Conservation (phyloP, 768 basidiomycete species). For the Fistulinella prunicolor region DNA sequence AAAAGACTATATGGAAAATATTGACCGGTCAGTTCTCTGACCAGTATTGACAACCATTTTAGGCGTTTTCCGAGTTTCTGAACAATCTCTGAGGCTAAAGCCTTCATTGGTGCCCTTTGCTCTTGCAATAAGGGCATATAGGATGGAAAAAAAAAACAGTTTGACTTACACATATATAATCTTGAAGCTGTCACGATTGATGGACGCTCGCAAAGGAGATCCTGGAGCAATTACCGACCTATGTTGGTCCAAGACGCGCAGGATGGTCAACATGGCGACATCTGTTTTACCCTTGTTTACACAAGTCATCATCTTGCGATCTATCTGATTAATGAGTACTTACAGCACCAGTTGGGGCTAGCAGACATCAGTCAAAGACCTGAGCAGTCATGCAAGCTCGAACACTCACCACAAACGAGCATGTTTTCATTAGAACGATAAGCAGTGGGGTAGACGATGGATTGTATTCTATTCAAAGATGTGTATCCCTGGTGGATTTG, state of each 20-base stretch:
- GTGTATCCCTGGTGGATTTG: constrained; percentile 64
- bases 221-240: constrained; percentile 31
- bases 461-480: constrained; percentile 90
- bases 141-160: not conserved
- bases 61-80: constrained; percentile 89
- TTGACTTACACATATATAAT: constrained; percentile 87
- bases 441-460: constrained; percentile 89
- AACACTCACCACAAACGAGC: constrained; percentile 51
- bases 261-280: constrained; percentile 90
- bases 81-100: constrained; percentile 91
- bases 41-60: constrained; percentile 81
- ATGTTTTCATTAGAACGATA: constrained; percentile 97
- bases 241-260: constrained; percentile 84
- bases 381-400: not conserved
- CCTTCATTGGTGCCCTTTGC: constrained; percentile 94
- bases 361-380: not conserved
- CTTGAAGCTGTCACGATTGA: constrained; percentile 78
- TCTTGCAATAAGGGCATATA: not conserved
- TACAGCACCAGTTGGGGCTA: constrained; percentile 97
- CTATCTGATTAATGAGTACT: constrained; percentile 28
- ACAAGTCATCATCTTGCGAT: constrained; percentile 3
- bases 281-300: constrained; percentile 91
- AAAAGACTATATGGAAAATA: not conserved
- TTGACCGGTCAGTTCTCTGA: constrained; percentile 87
- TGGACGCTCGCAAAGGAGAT: constrained; percentile 43